These are phyloP conservation scores for Meyerozyma sp. DNA, from an alignment of 1,139 yeast species.

Conservation along the genomic window DNA sequence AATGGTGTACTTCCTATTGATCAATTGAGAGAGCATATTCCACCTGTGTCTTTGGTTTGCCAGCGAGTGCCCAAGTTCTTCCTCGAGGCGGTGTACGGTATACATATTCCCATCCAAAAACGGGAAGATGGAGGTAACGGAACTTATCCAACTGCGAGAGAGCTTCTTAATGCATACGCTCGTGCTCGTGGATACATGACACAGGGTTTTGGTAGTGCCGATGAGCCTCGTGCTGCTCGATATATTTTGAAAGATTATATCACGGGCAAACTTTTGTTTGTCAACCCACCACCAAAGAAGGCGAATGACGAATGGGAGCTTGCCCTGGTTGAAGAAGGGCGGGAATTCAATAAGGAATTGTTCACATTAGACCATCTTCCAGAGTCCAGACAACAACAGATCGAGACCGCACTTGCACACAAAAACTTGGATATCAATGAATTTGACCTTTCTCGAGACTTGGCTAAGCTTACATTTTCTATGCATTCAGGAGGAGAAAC, in stretches of 20 bases:
- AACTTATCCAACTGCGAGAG: conserved; percentile 76
- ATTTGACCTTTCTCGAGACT: conserved; percentile 65
- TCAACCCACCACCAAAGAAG: conserved; percentile 80
- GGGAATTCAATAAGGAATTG: conserved; percentile 67
- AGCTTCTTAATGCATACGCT: conserved; percentile 86
- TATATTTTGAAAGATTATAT: conserved; percentile 92
- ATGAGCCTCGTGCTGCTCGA: conserved; percentile 92
- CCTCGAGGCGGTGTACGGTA: conserved; percentile 91
- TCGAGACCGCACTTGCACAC: conserved; percentile 50
- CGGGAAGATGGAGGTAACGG: conserved; percentile 88
- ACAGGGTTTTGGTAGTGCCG: conserved; percentile 95
- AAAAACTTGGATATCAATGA: conserved; percentile 48
- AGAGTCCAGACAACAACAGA: conserved; percentile 68
- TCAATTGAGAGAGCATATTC: conserved; percentile 90
- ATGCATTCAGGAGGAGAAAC: conserved; percentile 54
- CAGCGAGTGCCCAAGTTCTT: conserved; percentile 85
- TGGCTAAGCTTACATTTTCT: conserved; percentile 71
- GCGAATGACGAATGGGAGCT: conserved; percentile 35
- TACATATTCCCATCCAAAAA: conserved; percentile 71
- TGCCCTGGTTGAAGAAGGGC: conserved; percentile 39
- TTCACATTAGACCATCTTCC: conserved; percentile 64
- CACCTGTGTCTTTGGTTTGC: conserved; percentile 81
- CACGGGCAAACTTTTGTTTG: conserved; percentile 79
- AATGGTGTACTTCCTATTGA: conserved; percentile 98
- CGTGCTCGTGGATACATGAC: conserved; percentile 97